phyloP scores from a whole-genome alignment of 495 filamentous ascomycete species.

The Penicillium ochrochloron region DNA sequence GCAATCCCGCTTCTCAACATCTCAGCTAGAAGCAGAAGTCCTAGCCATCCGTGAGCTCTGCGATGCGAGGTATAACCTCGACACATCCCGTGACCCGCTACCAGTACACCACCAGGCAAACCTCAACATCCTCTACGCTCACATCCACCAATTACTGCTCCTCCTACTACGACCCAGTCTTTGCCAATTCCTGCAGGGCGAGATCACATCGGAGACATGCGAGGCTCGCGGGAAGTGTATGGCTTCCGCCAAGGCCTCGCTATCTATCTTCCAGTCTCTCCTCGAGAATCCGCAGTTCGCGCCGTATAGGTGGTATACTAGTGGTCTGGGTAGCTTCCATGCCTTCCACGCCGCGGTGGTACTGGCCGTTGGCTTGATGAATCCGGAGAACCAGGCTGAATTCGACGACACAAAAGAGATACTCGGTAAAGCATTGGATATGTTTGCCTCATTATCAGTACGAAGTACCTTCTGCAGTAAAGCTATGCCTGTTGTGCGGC shows the following conservation, averaged over 20 bases:
- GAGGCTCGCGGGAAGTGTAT: slow-evolving; percentile 48
- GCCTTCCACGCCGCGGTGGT: slow-evolving; percentile 46
- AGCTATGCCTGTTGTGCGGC: slow-evolving; percentile 43
- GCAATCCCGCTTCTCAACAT: slow-evolving; percentile 31
- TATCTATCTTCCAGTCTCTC: slow-evolving; percentile 46
- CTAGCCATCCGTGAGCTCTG: slow-evolving; percentile 43
- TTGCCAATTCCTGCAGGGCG: slow-evolving; percentile 45
- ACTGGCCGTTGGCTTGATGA: slow-evolving; percentile 36
- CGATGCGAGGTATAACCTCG: slow-evolving; percentile 42
- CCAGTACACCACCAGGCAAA: slow-evolving; percentile 48
- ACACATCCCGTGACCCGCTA: slow-evolving; percentile 33
- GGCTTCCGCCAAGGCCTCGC: slow-evolving; percentile 45
- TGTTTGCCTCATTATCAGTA: slow-evolving; percentile 46
- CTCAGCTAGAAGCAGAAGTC: slow-evolving; percentile 46
- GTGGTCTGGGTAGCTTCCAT: slow-evolving; percentile 49
- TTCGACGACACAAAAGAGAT: slow-evolving; percentile 39
- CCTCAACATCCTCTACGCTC: slow-evolving; percentile 51
- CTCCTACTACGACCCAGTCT: slow-evolving; percentile 51
- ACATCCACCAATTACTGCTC: slow-evolving; percentile 53
- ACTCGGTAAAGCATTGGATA: slow-evolving; percentile 38
- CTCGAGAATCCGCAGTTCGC: slow-evolving; percentile 41
- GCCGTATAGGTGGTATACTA: slow-evolving; percentile 53
- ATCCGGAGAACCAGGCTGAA: slow-evolving; percentile 40
- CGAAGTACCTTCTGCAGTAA: slow-evolving; percentile 50
- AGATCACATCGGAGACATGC: slow-evolving; percentile 46